These are phyloP conservation scores for Fusarium clavum DNA, from an alignment of 2,329 filamentous ascomycete genomes.

Conservation along the genomic window DNA sequence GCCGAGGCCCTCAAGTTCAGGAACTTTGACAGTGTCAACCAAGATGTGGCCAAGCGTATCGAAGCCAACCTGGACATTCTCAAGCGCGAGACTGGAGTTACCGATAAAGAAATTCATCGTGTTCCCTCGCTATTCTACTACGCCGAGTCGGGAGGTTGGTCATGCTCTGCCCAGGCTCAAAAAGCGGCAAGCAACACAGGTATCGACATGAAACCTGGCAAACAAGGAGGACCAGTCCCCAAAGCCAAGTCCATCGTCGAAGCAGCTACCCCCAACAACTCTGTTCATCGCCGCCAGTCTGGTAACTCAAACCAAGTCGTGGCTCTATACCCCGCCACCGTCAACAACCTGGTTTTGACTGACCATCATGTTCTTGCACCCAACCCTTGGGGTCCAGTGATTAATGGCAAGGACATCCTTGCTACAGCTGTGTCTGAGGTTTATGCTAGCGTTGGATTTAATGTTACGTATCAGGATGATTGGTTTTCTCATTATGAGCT, in stretches of 20 bases:
- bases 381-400: slow-evolving; percentile 45
- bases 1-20: slow-evolving; percentile 25
- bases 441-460: slow-evolving; percentile 40
- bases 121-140: slow-evolving; percentile 38
- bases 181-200: not conserved
- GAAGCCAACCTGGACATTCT: slow-evolving; percentile 40
- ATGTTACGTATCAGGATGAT: slow-evolving; percentile 45
- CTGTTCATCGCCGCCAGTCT: not conserved
- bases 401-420: slow-evolving; percentile 45
- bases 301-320: not conserved
- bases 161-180: not conserved
- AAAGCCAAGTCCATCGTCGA: slow-evolving; percentile 31
- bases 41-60: slow-evolving; percentile 29
- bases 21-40: slow-evolving; percentile 23
- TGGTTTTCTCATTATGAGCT: slow-evolving; percentile 44
- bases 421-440: slow-evolving; percentile 30
- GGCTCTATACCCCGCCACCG: slow-evolving; percentile 25
- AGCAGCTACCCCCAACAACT: slow-evolving; percentile 1
- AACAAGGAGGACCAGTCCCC: not conserved
- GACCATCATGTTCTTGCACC: slow-evolving; percentile 30
- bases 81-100: slow-evolving; percentile 43
- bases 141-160: not conserved
- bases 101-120: slow-evolving; percentile 39
- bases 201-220: not conserved
- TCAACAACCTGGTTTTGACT: slow-evolving; percentile 43